A percentile compares a stretch with the other conserved stretches of the same genome.
phyloP scores from a whole-genome alignment of 192 early-diverging fungal species.

The Entomortierella lignicola region DNA sequence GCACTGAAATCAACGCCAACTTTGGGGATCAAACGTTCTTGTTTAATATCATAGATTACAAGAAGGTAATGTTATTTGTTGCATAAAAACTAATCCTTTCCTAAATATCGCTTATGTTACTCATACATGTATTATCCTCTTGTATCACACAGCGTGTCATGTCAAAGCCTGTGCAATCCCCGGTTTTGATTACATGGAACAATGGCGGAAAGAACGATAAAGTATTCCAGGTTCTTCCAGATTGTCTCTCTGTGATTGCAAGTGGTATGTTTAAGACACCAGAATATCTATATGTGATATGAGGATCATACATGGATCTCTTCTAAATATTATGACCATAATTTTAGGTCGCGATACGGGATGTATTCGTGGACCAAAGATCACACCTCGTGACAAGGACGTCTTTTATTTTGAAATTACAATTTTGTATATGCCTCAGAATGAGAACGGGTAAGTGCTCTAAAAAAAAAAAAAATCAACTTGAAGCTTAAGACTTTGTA shows the following conservation, averaged over 20 bases:
- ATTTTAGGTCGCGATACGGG: conserved; percentile 31
- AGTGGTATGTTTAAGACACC: conserved; percentile 28
- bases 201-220: conserved; percentile 30
- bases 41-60: conserved; percentile 50
- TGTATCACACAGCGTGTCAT: conserved; percentile 25
- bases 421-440: conserved; percentile 35
- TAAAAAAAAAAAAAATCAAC: no score
- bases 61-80: conserved; percentile 28
- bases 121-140: not conserved
- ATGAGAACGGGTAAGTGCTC: conserved; percentile 42
- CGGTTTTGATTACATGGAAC: conserved; percentile 26
- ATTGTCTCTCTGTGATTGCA: conserved; percentile 47
- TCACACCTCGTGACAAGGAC: conserved; percentile 51
- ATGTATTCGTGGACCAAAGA: conserved; percentile 49
- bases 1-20: conserved; percentile 53
- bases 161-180: conserved; percentile 10
- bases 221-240: conserved; percentile 26
- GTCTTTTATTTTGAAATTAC: conserved; percentile 52
- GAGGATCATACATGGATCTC: no score
- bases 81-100: no score
- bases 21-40: conserved; percentile 53
- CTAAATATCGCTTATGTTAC: not conserved
- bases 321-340: no score
- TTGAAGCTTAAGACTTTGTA: no score
- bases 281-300: no score